phyloP scores from a whole-genome alignment of 2,329 filamentous ascomycete species.

The Zalaria sp. region DNA sequence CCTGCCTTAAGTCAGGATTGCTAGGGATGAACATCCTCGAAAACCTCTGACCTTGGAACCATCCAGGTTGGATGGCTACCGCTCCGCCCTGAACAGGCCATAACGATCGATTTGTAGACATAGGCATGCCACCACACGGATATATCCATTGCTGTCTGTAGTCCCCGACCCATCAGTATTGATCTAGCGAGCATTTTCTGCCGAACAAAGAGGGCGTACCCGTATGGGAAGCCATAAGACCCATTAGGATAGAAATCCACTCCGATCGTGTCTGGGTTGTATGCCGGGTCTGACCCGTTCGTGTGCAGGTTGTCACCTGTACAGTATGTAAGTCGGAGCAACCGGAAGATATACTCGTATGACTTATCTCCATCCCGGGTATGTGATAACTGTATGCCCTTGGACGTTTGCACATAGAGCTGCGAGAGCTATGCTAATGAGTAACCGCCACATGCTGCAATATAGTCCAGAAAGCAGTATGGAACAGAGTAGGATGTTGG shows the following conservation, averaged over 20 bases:
- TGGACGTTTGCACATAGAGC: background rate
- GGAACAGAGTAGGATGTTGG: too few species aligned
- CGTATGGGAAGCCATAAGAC: constrained; percentile 39
- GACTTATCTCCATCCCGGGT: constrained; percentile 58
- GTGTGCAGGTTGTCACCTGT: constrained; percentile 66
- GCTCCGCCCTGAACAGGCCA: constrained; percentile 87
- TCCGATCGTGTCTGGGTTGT: constrained; percentile 29
- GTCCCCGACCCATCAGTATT: constrained; percentile 46
- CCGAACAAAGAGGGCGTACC: background rate
- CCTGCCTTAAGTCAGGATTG: constrained; percentile 18
- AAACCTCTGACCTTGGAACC: constrained; percentile 54
- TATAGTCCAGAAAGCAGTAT: background rate
- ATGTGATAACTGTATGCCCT: constrained; percentile 69
- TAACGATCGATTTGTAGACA: constrained; percentile 60
- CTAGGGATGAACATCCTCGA: background rate
- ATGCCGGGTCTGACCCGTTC: constrained; percentile 40
- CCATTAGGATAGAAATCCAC: constrained; percentile 29
- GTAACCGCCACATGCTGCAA: background rate
- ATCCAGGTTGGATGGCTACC: constrained; percentile 82
- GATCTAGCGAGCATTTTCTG: background rate
- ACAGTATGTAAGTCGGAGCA: background rate
- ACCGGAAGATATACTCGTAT: background rate
- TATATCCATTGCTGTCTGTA: constrained; percentile 95
- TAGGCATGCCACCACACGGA: constrained; percentile 73
- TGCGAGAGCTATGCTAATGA: background rate